phyloP scores from a whole-genome alignment of 2,329 filamentous ascomycete species.

The Fusarium brachygibbosum region DNA sequence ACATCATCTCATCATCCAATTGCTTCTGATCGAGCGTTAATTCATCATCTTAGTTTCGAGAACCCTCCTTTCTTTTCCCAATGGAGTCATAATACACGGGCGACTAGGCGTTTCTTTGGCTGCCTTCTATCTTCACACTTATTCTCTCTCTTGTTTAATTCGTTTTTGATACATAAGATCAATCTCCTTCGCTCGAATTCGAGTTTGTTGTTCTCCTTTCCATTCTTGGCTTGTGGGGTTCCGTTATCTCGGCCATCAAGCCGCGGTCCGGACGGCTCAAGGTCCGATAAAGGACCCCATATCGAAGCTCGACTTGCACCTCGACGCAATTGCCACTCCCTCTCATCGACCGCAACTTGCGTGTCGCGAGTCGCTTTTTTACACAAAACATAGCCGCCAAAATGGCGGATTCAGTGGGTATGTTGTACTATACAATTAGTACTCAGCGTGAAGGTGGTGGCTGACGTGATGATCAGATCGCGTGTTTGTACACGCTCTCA shows the following conservation, averaged over 20 bases:
- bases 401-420: conserved; percentile 52
- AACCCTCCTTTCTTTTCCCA: conserved; percentile 36
- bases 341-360: conserved; percentile 34
- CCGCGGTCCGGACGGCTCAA: conserved; percentile 48
- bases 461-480: conserved; percentile 73
- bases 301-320: conserved; percentile 34
- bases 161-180: conserved; percentile 9
- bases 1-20: conserved; percentile 31
- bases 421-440: conserved; percentile 18
- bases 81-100: conserved; percentile 43
- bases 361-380: conserved; percentile 30
- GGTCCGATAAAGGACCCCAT: conserved; percentile 46
- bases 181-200: conserved; percentile 7
- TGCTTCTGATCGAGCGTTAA: conserved; percentile 40
- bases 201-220: conserved; percentile 19
- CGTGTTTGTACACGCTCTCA: conserved; percentile 98
- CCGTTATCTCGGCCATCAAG: conserved; percentile 48
- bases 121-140: conserved; percentile 21
- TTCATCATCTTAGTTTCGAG: conserved; percentile 25
- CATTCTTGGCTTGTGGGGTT: conserved; percentile 42
- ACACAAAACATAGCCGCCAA: conserved; percentile 30
- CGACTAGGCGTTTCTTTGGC: conserved; percentile 24
- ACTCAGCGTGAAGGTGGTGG: conserved; percentile 11
- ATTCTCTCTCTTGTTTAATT: conserved; percentile 10
- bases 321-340: conserved; percentile 32